Evolutionary conservation across 1,284 basidiomycete genomes (phyloP).

Genomic region (Vanrija humicola): DNA sequence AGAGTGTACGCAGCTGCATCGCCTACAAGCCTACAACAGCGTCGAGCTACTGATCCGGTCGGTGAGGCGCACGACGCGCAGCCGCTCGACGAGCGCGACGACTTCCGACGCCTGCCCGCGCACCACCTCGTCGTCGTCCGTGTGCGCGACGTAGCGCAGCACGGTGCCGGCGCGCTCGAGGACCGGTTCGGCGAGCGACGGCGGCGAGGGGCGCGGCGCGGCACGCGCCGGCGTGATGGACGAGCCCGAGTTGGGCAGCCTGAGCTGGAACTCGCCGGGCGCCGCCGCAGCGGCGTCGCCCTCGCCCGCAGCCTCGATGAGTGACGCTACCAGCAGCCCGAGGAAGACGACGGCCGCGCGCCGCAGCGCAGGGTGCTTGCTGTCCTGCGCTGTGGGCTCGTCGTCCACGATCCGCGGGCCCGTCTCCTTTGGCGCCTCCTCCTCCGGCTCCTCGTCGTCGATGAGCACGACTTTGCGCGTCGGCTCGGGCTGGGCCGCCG

Average conservation of each 20-base stretch:
- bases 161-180: constrained; percentile 60
- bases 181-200: constrained; percentile 17
- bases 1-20: too few species aligned
- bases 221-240: background rate
- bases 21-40: too few species aligned
- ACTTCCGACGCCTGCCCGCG: constrained; percentile 75
- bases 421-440: constrained; percentile 11
- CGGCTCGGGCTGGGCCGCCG: background rate
- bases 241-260: background rate
- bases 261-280: background rate
- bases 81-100: constrained; percentile 14
- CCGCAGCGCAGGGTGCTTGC: constrained; percentile 72
- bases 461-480: constrained; percentile 15
- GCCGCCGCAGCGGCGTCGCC: background rate
- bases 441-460: constrained; percentile 20
- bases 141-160: constrained; percentile 64
- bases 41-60: too few species aligned
- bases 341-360: constrained; percentile 78
- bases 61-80: background rate
- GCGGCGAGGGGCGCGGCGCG: constrained; percentile 9
- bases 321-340: constrained; percentile 58
- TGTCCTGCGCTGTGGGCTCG: constrained; percentile 55
- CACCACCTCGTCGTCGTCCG: constrained; percentile 69
- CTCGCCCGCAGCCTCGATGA: constrained; percentile 14
- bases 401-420: constrained; percentile 50